Conservation (phyloP, 2,329 filamentous ascomycete genomes). For the Penicillium sp. region DNA sequence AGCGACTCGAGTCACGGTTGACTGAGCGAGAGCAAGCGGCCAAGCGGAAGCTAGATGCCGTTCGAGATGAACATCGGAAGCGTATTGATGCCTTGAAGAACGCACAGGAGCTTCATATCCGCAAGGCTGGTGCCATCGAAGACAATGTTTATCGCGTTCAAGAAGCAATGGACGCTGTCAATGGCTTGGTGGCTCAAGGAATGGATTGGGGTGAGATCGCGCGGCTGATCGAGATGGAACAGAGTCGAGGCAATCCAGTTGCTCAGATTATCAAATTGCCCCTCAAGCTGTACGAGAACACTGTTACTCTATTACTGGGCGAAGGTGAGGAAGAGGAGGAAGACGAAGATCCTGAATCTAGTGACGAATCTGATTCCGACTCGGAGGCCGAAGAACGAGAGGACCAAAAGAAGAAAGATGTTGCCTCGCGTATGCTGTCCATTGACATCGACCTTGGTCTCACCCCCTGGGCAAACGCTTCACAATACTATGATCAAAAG, state of each 20-base stretch:
- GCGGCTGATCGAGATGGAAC: slow-evolving; percentile 83
- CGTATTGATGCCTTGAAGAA: slow-evolving; percentile 81
- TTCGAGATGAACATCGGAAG: slow-evolving; percentile 78
- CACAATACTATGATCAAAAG: slow-evolving; percentile 89
- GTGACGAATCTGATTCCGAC: slow-evolving; percentile 59
- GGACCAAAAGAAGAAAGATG: slow-evolving; percentile 21
- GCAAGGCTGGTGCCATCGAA: slow-evolving; percentile 87
- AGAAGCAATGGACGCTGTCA: slow-evolving; percentile 89
- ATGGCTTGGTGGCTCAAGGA: slow-evolving; percentile 84
- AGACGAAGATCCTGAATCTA: slow-evolving; percentile 60
- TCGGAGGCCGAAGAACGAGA: slow-evolving; percentile 33
- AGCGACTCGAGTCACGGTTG: slow-evolving; percentile 81
- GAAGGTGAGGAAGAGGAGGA: slow-evolving; percentile 68
- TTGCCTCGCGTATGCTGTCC: slow-evolving; percentile 53
- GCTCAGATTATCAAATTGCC: slow-evolving; percentile 85
- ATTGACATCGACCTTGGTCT: slow-evolving; percentile 84
- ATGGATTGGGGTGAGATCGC: slow-evolving; percentile 98
- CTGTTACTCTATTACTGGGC: slow-evolving; percentile 74
- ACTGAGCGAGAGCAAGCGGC: slow-evolving; percentile 80
- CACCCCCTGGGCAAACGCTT: slow-evolving; percentile 84
- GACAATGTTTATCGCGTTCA: slow-evolving; percentile 89
- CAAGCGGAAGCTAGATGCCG: slow-evolving; percentile 81
- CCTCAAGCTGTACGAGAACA: slow-evolving; percentile 86
- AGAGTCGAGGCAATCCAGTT: slow-evolving; percentile 76
- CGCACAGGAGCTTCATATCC: slow-evolving; percentile 77